phyloP scores from a whole-genome alignment of 345 rosid genomes.

The Toxicodendron radicans region DNA sequence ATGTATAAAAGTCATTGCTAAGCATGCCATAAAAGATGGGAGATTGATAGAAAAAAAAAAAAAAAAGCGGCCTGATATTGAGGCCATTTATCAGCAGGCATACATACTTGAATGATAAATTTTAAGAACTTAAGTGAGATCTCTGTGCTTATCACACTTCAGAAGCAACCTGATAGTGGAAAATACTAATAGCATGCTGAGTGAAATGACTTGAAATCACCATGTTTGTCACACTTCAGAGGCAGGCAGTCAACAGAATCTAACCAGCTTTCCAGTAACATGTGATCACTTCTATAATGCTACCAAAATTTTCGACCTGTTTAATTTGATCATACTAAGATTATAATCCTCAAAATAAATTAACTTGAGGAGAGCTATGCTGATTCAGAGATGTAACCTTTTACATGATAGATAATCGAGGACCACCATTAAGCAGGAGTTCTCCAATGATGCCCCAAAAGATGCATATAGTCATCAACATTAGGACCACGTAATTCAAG shows the following conservation, averaged over 20 bases:
- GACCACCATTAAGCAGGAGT: not conserved
- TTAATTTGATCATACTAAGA: conserved; percentile 7
- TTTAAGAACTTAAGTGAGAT: not conserved
- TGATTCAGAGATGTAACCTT: not conserved
- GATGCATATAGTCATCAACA: conserved; percentile 9
- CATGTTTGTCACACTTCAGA: conserved; percentile 12
- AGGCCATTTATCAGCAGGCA: not conserved
- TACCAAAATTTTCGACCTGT: not conserved
- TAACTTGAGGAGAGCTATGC: not conserved
- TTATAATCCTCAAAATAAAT: not conserved
- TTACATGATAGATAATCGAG: conserved; percentile 14
- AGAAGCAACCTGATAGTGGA: not conserved
- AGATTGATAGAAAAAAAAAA: not conserved
- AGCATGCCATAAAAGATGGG: not conserved
- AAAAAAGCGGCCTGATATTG: not conserved
- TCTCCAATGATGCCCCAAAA: conserved; percentile 6
- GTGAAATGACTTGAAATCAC: not conserved
- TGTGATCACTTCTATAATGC: not conserved
- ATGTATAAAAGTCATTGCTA: not conserved
- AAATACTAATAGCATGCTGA: not conserved
- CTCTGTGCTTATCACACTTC: not conserved
- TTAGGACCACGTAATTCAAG: conserved; percentile 22
- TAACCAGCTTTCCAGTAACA: not conserved
- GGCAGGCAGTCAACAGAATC: not conserved
- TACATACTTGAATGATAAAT: not conserved